A percentile compares a stretch with the other conserved stretches of the same genome.
These are phyloP conservation scores for Lagenidium giganteum DNA, from an alignment of 352 stramenopile genomes.

Conservation along the genomic window DNA sequence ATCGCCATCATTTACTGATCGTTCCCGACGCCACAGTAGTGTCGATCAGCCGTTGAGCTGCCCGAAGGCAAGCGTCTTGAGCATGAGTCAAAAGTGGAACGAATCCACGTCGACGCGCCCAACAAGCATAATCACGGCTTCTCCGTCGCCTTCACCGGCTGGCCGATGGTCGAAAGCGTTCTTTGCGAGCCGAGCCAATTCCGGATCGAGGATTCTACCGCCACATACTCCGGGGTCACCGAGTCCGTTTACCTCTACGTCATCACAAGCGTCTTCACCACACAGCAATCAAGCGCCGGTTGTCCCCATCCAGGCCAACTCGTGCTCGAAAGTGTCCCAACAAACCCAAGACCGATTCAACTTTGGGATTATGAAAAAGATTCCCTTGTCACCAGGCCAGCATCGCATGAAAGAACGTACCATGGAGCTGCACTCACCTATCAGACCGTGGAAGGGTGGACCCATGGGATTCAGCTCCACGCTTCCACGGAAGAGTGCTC, in stretches of 20 bases:
- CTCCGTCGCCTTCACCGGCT: constrained; percentile 1
- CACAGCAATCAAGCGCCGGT: constrained; percentile 4
- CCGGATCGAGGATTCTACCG: background rate
- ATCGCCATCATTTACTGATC: too few relatives aligned
- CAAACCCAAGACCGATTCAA: constrained; percentile 14
- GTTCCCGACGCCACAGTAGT: constrained; percentile 3
- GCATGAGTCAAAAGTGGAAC: too few relatives aligned
- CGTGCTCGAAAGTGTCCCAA: too few relatives aligned
- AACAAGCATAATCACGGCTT: background rate
- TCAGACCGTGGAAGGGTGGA: too few relatives aligned
- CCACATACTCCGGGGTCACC: background rate
- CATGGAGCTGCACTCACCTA: too few relatives aligned
- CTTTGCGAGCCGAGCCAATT: constrained; percentile 6
- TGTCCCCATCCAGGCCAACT: background rate
- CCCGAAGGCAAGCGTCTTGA: constrained; percentile 14
- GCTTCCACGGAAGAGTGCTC: too few relatives aligned
- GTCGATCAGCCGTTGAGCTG: constrained; percentile 15
- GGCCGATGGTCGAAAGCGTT: constrained; percentile 16
- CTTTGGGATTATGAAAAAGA: constrained; percentile 16
- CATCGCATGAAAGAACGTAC: too few relatives aligned
- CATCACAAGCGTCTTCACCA: constrained; percentile 9
- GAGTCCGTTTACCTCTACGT: constrained; percentile 4
- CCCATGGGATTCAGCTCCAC: too few relatives aligned
- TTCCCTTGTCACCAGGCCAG: too few relatives aligned
- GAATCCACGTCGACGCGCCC: background rate